Evolutionary conservation across 306 rosid genomes (phyloP).

Genomic region (Casuarina equisetifolia): DNA sequence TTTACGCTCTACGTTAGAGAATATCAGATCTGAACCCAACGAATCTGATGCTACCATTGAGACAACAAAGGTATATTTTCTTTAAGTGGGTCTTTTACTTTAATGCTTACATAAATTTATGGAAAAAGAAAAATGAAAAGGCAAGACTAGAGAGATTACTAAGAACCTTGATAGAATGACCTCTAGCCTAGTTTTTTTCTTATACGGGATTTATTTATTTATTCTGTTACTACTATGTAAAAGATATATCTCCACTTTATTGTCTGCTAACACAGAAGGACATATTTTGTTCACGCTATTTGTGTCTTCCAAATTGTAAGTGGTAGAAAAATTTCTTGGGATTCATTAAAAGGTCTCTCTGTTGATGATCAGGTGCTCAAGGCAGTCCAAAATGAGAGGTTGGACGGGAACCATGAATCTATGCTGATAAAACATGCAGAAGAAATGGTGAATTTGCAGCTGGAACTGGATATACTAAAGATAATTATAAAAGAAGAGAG

Average conservation of each 20-base stretch:
- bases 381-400: constrained; percentile 30
- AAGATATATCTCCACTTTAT: not conserved
- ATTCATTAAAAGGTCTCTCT: constrained; percentile 24
- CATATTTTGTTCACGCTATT: not conserved
- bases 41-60: constrained; percentile 26
- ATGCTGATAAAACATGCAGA: constrained; percentile 49
- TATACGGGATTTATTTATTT: not conserved
- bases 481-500: constrained; percentile 80
- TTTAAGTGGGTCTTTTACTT: constrained; percentile 20
- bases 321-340: constrained; percentile 29
- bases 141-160: not conserved
- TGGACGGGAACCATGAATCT: constrained; percentile 36
- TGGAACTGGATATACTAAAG: constrained; percentile 78
- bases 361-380: constrained; percentile 35
- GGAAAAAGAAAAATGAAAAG: constrained; percentile 3
- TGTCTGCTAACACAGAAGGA: not conserved
- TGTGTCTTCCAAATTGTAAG: not conserved
- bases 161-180: not conserved
- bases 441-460: constrained; percentile 68
- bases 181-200: not conserved
- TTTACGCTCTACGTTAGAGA: constrained; percentile 41
- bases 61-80: constrained; percentile 49
- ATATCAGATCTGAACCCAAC: constrained; percentile 27
- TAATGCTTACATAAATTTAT: constrained; percentile 13
- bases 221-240: not conserved